Evolutionary conservation across 345 rosid species (phyloP).

Genomic region (Eucalyptus curtisii): DNA sequence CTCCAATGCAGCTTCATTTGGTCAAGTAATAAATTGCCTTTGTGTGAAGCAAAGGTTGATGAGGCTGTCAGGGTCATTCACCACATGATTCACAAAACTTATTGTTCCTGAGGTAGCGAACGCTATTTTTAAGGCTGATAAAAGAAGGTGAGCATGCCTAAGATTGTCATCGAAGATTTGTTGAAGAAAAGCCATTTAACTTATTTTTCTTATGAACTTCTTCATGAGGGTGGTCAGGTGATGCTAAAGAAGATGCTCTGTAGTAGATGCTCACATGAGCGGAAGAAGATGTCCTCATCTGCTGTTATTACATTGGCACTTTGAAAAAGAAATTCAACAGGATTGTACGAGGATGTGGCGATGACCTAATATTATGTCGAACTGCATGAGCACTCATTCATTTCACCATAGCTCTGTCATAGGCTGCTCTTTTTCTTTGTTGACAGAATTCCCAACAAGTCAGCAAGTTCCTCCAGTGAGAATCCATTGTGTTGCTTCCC

Average conservation of each 20-base stretch:
- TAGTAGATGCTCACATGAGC: too few species aligned
- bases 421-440: not conserved
- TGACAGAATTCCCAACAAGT: not conserved
- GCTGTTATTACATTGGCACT: too few species aligned
- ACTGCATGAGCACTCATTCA: too few species aligned
- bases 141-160: conserved; percentile 73
- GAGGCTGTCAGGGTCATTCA: conserved; percentile 65
- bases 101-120: conserved; percentile 64
- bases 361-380: too few species aligned
- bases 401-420: not conserved
- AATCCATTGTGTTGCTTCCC: not conserved
- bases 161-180: conserved; percentile 76
- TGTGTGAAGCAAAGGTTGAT: conserved; percentile 3
- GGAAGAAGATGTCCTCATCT: too few species aligned
- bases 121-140: conserved; percentile 58
- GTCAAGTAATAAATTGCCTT: conserved; percentile 73
- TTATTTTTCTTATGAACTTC: conserved; percentile 4
- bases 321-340: too few species aligned
- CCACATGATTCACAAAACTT: conserved; percentile 48
- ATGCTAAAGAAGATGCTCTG: too few species aligned
- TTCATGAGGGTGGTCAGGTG: too few species aligned
- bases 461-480: not conserved
- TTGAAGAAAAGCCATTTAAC: conserved; percentile 66
- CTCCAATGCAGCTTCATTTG: conserved; percentile 60
- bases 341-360: too few species aligned